Conservation (phyloP, 2,329 filamentous ascomycete species). For the Paecilomyces formosus region DNA sequence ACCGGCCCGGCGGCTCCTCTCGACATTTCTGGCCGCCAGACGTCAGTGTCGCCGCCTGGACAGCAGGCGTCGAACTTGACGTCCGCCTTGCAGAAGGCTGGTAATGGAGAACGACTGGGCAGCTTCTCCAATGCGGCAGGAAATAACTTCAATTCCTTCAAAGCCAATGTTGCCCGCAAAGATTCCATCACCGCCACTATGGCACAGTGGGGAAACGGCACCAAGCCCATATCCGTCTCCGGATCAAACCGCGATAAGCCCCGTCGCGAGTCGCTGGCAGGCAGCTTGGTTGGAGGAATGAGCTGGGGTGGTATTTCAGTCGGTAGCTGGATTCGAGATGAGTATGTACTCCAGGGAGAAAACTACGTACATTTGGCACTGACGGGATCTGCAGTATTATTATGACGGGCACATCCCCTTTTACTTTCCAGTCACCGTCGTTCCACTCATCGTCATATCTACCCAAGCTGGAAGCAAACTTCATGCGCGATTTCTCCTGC, state of each 20-base stretch:
- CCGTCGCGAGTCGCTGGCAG: constrained; percentile 52
- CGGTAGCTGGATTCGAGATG: constrained; percentile 93
- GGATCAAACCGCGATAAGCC: constrained; percentile 42
- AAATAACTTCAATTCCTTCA: constrained; percentile 29
- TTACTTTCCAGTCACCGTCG: constrained; percentile 81
- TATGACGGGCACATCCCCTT: constrained; percentile 95
- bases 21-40: constrained; percentile 52
- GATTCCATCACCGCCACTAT: constrained; percentile 47
- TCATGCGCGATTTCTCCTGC: constrained; percentile 95
- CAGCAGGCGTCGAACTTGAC: constrained; percentile 58
- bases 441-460: constrained; percentile 96
- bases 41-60: constrained; percentile 50
- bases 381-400: constrained; percentile 59
- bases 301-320: constrained; percentile 97
- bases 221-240: constrained; percentile 54
- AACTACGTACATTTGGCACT: constrained; percentile 4
- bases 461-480: constrained; percentile 92
- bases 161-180: constrained; percentile 39
- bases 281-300: constrained; percentile 68
- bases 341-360: constrained; percentile 50
- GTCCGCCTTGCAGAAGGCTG: constrained; percentile 49
- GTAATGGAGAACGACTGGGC: constrained; percentile 33
- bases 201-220: constrained; percentile 50
- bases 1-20: constrained; percentile 49
- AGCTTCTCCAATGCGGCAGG: constrained; percentile 39